A percentile compares a stretch with the other conserved stretches of the same genome.
Evolutionary conservation across 139 green algal genomes (phyloP).

Genomic region (Micromonas commoda): DNA sequence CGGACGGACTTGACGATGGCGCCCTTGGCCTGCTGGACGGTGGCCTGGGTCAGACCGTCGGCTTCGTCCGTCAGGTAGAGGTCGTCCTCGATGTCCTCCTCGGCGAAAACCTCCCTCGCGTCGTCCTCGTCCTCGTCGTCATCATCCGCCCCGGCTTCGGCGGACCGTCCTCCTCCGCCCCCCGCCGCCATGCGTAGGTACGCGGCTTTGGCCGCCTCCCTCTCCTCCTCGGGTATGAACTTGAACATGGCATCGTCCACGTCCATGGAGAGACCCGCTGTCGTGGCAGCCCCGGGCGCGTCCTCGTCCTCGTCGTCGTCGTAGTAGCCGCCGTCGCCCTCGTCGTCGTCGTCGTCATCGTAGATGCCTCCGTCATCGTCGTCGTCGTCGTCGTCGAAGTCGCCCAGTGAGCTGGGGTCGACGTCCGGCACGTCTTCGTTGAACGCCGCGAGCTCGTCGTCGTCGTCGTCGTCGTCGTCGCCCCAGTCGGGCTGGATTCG

Average conservation of each 20-base stretch:
- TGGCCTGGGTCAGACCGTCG: neutral
- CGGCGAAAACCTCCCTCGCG: neutral
- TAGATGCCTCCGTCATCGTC: neutral
- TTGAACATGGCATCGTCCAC: too few species aligned
- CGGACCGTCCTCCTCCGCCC: too few species aligned
- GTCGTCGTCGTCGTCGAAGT: slow-evolving; percentile 11
- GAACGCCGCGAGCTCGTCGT: neutral
- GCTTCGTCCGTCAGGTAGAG: neutral
- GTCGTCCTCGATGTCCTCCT: neutral
- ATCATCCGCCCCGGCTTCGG: too few species aligned
- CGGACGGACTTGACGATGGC: slow-evolving; percentile 6
- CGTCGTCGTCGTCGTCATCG: neutral
- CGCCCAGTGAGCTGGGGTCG: neutral
- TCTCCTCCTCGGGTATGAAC: too few species aligned
- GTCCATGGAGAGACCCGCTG: too few species aligned
- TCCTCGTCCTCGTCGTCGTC: neutral
- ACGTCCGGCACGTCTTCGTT: neutral
- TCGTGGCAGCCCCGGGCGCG: too few species aligned
- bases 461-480: neutral
- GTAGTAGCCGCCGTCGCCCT: neutral
- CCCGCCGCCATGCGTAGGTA: too few species aligned
- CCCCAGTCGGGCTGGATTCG: too few species aligned
- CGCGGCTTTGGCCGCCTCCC: too few species aligned
- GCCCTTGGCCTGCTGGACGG: neutral
- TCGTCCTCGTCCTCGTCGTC: neutral